Conservation (phyloP, 805 yeast genomes). For the Metschnikowia aberdeeniae region DNA sequence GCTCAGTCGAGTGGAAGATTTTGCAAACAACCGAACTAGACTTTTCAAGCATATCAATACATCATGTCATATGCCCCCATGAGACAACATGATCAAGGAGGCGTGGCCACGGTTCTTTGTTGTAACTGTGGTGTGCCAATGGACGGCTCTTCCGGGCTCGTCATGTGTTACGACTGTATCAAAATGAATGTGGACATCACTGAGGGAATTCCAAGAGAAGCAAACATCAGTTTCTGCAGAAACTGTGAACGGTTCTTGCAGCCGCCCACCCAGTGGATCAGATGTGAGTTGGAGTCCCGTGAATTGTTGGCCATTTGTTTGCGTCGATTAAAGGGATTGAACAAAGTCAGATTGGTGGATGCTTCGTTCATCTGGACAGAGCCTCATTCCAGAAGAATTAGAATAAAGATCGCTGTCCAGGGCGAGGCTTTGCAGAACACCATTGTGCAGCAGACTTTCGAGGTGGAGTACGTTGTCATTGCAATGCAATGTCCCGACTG, state of each 20-base stretch:
- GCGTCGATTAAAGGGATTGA: slow-evolving; percentile 81
- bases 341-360: slow-evolving; percentile 81
- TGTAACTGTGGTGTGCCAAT: slow-evolving; percentile 98
- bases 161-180: slow-evolving; percentile 97
- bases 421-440: slow-evolving; percentile 94
- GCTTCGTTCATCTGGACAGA: slow-evolving; percentile 98
- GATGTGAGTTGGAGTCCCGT: slow-evolving; percentile 86
- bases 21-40: background rate
- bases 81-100: slow-evolving; percentile 13
- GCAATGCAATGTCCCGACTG: slow-evolving; percentile 99
- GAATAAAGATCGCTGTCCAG: slow-evolving; percentile 88
- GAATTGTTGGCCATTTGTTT: slow-evolving; percentile 88
- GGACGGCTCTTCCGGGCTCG: slow-evolving; percentile 90
- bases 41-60: background rate
- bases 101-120: slow-evolving; percentile 84
- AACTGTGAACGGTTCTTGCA: slow-evolving; percentile 94
- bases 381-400: slow-evolving; percentile 94
- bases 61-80: slow-evolving; percentile 19
- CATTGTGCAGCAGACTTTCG: slow-evolving; percentile 89
- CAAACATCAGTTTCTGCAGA: slow-evolving; percentile 89
- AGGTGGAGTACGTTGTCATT: slow-evolving; percentile 87
- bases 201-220: slow-evolving; percentile 87
- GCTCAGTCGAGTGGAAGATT: background rate
- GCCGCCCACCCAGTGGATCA: slow-evolving; percentile 92
- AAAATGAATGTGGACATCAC: slow-evolving; percentile 91